phyloP scores from a whole-genome alignment of 83 land plant genomes.

The Diphasiastrum complanatum region DNA sequence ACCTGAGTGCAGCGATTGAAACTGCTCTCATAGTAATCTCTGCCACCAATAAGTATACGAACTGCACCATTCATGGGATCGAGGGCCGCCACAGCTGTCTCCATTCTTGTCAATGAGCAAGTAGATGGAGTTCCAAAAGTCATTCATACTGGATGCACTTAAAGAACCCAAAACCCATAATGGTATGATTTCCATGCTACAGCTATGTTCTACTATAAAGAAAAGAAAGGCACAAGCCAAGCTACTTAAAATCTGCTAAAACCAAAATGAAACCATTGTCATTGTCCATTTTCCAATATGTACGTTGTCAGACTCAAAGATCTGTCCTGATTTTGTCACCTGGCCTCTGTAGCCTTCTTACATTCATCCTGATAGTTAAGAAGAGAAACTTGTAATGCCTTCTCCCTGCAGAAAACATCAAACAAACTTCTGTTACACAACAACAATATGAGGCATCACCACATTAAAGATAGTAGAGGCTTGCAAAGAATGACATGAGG shows the following conservation, averaged over 20 bases:
- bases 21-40: conserved; percentile 34
- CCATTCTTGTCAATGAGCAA: conserved; percentile 23
- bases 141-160: background rate
- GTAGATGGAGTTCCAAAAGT: background rate
- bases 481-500: background rate
- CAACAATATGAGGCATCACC: conserved; percentile 11
- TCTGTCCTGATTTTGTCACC: conserved; percentile 9
- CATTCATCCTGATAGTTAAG: conserved; percentile 22
- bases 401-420: conserved; percentile 21
- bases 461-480: background rate
- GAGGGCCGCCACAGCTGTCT: conserved; percentile 29
- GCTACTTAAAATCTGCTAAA: too few species aligned
- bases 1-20: conserved; percentile 38
- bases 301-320: background rate
- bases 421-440: conserved; percentile 1
- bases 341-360: conserved; percentile 24
- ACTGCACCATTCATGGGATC: conserved; percentile 41
- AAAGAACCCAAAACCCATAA: background rate
- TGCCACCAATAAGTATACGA: conserved; percentile 38
- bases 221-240: too few species aligned
- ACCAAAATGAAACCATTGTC: too few species aligned
- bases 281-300: too few species aligned
- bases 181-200: too few species aligned
- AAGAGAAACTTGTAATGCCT: conserved; percentile 20
- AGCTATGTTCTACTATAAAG: too few species aligned